Base-by-base conservation (phyloP, 106 monocot genomes). In the Dendrobium chrysotoxum region DNA sequence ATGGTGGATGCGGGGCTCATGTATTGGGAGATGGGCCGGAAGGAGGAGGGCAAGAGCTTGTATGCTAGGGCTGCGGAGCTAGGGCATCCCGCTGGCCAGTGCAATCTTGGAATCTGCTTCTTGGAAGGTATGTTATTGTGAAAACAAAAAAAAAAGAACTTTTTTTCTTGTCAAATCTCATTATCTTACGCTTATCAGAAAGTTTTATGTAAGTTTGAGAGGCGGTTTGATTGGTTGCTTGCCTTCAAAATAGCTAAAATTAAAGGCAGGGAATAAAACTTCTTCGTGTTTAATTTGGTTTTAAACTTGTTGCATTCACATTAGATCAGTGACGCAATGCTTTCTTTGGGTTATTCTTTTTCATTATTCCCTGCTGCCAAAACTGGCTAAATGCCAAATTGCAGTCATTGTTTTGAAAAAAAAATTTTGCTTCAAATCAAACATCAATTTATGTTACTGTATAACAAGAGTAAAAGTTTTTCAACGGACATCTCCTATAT, bases 1-100 rank as follows among this genome's bases (percentile, higher is more conserved):
- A 93, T 90, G 93, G 93, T 90, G 70, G 90, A 93, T 40, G 93
- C 88, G 3, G 93, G 93, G 25, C 80, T 93, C 8, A 85, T 90
- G 88, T 86, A 66, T 45, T 90, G 93, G 90, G 93, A 93, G 78
- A 87, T 87, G 80, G 93, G 93, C 7, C 82, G 75, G 82, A 88
- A 82, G 85, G 88, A 90, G 75, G 85, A 93, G 67, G 88, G 85
- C 8, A 82, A 38, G 80, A 75, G 7, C 5, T 38, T 85, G 77
- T 93, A 93, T 66, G n/a, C 26, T 72, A 80, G 81, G 84, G 93
- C 93, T 7, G 86, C 93, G 6, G 87, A 90, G 80, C 82, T 90
- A 7, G 88, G 90, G 65, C 68, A 88, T 68, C 85, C 87, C 4
- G 87, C 80, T 13, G 93, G 77, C 7, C 80, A 81, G 79, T 88